These are phyloP conservation scores for Plasmodium billcollinsi DNA, from an alignment of 169 alveolate genomes.

Conservation along the genomic window DNA sequence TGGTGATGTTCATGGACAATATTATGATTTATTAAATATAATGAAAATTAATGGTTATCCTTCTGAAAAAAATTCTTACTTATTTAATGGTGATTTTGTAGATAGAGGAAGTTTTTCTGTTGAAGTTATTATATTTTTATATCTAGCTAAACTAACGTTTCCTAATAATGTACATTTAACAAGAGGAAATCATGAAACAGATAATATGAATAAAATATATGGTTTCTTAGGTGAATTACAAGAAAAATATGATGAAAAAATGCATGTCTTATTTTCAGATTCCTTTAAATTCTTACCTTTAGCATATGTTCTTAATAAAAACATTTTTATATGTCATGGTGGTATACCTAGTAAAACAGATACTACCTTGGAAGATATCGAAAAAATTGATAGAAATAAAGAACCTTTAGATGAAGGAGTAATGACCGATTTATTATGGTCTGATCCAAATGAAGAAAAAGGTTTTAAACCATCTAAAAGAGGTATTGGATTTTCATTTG, in stretches of 20 bases:
- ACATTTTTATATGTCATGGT: conserved; percentile 98
- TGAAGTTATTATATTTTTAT: conserved; percentile 92
- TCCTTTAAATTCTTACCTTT: conserved; percentile 97
- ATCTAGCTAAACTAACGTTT: conserved; percentile 93
- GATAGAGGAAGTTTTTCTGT: conserved; percentile 99
- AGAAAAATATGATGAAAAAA: conserved; percentile 96
- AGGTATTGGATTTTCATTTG: conserved; percentile 97
- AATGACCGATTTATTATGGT: conserved; percentile 98
- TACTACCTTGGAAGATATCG: conserved; percentile 95
- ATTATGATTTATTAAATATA: conserved; percentile 97
- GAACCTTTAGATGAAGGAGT: conserved; percentile 97
- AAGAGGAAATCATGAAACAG: conserved; percentile 99
- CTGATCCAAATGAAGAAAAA: conserved; percentile 96
- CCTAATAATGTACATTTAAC: conserved; percentile 97
- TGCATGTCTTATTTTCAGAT: conserved; percentile 93
- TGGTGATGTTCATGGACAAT: conserved; percentile 99
- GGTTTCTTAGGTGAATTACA: conserved; percentile 99
- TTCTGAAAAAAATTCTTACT: conserved; percentile 95
- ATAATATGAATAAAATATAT: conserved; percentile 96
- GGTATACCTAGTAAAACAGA: conserved; percentile 97
- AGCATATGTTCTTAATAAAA: conserved; percentile 95
- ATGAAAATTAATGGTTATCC: conserved; percentile 98
- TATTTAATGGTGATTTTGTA: conserved; percentile 99
- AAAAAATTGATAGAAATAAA: conserved; percentile 92
- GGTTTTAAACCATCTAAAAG: conserved; percentile 98